Percentiles rank a stretch among this genome's conserved stretches.
phyloP scores from a whole-genome alignment of 2,329 filamentous ascomycete species.

The Fusarium goolgardi region DNA sequence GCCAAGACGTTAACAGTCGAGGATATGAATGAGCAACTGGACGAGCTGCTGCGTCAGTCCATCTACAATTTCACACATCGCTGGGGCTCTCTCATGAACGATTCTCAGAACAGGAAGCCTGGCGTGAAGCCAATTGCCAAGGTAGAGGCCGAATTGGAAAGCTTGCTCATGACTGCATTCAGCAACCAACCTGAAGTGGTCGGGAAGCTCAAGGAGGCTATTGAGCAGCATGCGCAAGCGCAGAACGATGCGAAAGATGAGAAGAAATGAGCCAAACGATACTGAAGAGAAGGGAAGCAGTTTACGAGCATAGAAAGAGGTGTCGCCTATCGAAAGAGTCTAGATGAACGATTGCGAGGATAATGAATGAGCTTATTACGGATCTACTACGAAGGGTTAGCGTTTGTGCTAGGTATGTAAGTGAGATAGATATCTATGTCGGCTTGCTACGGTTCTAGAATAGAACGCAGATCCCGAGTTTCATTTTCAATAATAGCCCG shows the following conservation, averaged over 20 bases:
- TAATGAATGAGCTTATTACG: slow-evolving; percentile 1
- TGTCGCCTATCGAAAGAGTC: slow-evolving; percentile 13
- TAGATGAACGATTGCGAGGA: slow-evolving; percentile 1
- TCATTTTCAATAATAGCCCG: slow-evolving; percentile 12
- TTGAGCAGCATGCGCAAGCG: slow-evolving; percentile 66
- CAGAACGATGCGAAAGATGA: slow-evolving; percentile 58
- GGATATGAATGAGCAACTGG: slow-evolving; percentile 73
- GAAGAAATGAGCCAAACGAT: slow-evolving; percentile 50
- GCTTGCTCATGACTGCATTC: slow-evolving; percentile 67
- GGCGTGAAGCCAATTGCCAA: slow-evolving; percentile 64
- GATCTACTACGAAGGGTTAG: background rate
- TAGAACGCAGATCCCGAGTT: slow-evolving; percentile 28
- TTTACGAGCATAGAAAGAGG: slow-evolving; percentile 14
- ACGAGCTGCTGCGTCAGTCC: slow-evolving; percentile 70
- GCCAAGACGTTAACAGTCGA: slow-evolving; percentile 59
- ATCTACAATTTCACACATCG: slow-evolving; percentile 72
- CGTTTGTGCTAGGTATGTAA: background rate
- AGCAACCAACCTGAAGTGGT: slow-evolving; percentile 69
- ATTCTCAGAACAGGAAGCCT: slow-evolving; percentile 60
- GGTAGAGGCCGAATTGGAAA: slow-evolving; percentile 67
- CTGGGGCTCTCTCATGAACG: slow-evolving; percentile 65
- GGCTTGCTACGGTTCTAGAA: slow-evolving; percentile 28
- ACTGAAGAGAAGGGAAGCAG: slow-evolving; percentile 37
- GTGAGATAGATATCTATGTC: background rate
- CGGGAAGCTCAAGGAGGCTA: slow-evolving; percentile 70